These are phyloP conservation scores for Picea mariana DNA, from an alignment of 83 land plant species.

Conservation along the genomic window DNA sequence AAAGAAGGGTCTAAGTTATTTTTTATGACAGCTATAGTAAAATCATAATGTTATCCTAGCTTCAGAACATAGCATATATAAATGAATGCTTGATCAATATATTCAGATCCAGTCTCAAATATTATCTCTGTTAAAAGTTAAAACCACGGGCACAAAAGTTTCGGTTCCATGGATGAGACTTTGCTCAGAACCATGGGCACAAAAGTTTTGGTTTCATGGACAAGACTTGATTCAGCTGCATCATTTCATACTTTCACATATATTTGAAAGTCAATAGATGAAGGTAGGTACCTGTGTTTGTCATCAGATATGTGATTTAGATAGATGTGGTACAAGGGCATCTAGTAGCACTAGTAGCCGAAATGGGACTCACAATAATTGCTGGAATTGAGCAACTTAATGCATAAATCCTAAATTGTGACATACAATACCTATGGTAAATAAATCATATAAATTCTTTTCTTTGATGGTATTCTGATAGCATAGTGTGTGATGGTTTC, in stretches of 20 bases:
- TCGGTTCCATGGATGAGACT: too few relatives aligned
- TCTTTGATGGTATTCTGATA: too few relatives aligned
- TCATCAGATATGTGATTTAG: not conserved
- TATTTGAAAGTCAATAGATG: not conserved
- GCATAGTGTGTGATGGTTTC: not conserved
- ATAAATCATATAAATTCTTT: too few relatives aligned
- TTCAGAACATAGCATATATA: not conserved
- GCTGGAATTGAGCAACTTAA: not conserved
- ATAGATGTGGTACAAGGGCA: not conserved
- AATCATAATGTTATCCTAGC: not conserved
- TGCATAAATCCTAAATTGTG: not conserved
- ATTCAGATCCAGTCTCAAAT: not conserved
- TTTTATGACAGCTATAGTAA: not conserved
- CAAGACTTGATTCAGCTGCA: not conserved
- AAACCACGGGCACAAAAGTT: too few relatives aligned
- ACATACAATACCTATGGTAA: not conserved
- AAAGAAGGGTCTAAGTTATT: not conserved
- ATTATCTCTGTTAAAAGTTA: not conserved
- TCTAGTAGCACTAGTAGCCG: not conserved
- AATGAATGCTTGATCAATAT: not conserved
- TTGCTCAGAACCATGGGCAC: not conserved
- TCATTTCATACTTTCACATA: conserved; percentile 1
- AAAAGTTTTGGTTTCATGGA: not conserved
- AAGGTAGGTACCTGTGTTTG: not conserved
- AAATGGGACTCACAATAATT: not conserved